Base-by-base conservation (phyloP, 2,329 filamentous ascomycete species). In the Biscogniauxia sp. region DNA sequence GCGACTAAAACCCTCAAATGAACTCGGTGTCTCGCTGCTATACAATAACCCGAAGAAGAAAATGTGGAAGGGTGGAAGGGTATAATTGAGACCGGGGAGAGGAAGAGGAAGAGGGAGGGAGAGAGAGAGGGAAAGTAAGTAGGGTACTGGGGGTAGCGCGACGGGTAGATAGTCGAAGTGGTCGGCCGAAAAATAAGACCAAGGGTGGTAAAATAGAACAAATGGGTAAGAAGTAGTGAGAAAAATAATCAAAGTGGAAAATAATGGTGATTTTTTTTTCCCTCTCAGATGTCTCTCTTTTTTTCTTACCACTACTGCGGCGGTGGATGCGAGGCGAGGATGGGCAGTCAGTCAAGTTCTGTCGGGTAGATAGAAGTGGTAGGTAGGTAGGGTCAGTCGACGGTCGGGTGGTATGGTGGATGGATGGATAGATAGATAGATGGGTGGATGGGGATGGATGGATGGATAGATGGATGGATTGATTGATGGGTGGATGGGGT, bases 271-370 rank as follows among this genome's bases (percentile, higher is more conserved):
- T 66, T 61, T 61, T 32, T 32, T 32, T 32, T 32, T 32, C 6
- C 11, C 11, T 7, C 9, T 32, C 9, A 7, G 28, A 32, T 32
- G 28, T 32, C 28, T 32, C 6, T 32, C 28, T 45, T 45, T 45
- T 32, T 32, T 32, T 32, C 37, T 6, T 45, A 11, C 37, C 67
- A 65, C 53, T 53, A 52, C 67, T 63, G 64, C 68, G 66, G 68
- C 68, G 64, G 64, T 65, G 68, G 28, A 32, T 32, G 28, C 11
- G 69, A 70, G 67, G 66, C 68, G 69, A 72, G 65, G 65, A 70
- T 67, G 67, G 60, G 55, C 60, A 64, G 67, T 65, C 66, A 66
- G 66, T 67, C 64, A 64, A 68, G 64, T 32, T 32, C 28, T 5
- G 28, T 32, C 6, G 28, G 28, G 28, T 13, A 32, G 28, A 7